Evolutionary conservation across 148 eudicot genomes (phyloP), one percentile per base, ranked within the genome.

Genomic region (Chenopodium album): DNA sequence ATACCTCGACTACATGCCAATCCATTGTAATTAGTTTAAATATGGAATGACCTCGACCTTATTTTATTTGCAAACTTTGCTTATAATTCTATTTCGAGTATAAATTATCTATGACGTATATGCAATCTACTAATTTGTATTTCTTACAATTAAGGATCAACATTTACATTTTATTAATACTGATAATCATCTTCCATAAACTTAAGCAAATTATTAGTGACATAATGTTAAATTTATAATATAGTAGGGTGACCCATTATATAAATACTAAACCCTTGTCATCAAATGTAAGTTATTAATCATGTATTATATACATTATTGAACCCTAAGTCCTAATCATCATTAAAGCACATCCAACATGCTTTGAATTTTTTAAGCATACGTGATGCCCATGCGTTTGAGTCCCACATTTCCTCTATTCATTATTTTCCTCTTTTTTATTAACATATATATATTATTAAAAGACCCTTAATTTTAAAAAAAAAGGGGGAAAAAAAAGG

Each of bases 221-320:
- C 48, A 13, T 17, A 50, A 68, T 66, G 22, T 76, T 62, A 28
- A 23, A 7, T 2, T 23, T 4, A 28, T n/a, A 32, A 76, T 54
- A 50, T 17, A 56, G 46, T 23, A 48, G 76, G 68, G 32, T 46
- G 75, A 48, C 67, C 59, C 41, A 82, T 78, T 41, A 41, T 41
- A 5, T 41, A 41, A 82, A 62, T 16, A 11, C 56, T 76, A 63
- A 63, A 68, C 11, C 37, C 26, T 44, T 17, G 56, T 34, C 44
- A 71, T 77, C 47, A 63, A 78, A 37, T 37, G 52, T 66, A 16
- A 77, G 67, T 77, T 74, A 81, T 23, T 50, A 71, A 70, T 82
- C n/a, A 62, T 82, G 76, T 69, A 67, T 44, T 46, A 29, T 54
- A 56, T 59, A 67, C 76, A 70, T 82, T 71, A 83, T 71, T 78